Conservation (phyloP, 805 yeast species). For the Cyberlindnera xylosilytica region DNA sequence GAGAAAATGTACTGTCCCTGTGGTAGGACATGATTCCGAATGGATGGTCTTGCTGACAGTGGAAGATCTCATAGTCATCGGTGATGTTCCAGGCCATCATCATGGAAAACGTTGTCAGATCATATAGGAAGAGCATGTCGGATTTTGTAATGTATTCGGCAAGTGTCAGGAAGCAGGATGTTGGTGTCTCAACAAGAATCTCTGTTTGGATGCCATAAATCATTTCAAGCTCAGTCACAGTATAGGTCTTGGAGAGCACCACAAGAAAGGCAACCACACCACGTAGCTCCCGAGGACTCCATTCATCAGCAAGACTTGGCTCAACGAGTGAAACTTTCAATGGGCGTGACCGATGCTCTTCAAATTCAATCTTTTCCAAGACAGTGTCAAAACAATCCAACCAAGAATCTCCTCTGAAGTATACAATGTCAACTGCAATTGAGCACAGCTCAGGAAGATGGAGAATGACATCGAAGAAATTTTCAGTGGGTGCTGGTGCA, state of each 20-base stretch:
- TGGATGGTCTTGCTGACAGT: slow-evolving; percentile 6
- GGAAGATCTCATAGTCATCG: slow-evolving; percentile 17
- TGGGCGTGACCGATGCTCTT: not conserved
- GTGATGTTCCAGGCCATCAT: slow-evolving; percentile 23
- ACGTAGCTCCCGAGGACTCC: slow-evolving; percentile 7
- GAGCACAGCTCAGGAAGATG: not conserved
- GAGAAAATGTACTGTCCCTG: slow-evolving; percentile 13
- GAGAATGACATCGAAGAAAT: slow-evolving; percentile 3
- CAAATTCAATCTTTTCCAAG: not conserved
- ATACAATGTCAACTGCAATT: slow-evolving; percentile 6
- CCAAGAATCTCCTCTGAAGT: no score
- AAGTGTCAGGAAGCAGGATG: slow-evolving; percentile 5
- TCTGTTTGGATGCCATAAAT: slow-evolving; percentile 24
- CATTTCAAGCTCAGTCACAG: slow-evolving; percentile 8
- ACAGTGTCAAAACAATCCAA: not conserved
- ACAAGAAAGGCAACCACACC: not conserved
- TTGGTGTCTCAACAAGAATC: slow-evolving; percentile 8
- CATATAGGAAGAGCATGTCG: not conserved
- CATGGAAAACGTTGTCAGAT: slow-evolving; percentile 7
- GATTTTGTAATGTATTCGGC: not conserved
- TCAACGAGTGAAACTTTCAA: slow-evolving; percentile 14
- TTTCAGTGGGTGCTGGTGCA: not conserved
- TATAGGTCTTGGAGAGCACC: slow-evolving; percentile 4
- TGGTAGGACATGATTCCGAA: slow-evolving; percentile 14
- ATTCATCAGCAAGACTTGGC: slow-evolving; percentile 15